These are phyloP conservation scores for Aotearoamyces nothofagi DNA, from an alignment of 2,329 filamentous ascomycete species.

Conservation along the genomic window DNA sequence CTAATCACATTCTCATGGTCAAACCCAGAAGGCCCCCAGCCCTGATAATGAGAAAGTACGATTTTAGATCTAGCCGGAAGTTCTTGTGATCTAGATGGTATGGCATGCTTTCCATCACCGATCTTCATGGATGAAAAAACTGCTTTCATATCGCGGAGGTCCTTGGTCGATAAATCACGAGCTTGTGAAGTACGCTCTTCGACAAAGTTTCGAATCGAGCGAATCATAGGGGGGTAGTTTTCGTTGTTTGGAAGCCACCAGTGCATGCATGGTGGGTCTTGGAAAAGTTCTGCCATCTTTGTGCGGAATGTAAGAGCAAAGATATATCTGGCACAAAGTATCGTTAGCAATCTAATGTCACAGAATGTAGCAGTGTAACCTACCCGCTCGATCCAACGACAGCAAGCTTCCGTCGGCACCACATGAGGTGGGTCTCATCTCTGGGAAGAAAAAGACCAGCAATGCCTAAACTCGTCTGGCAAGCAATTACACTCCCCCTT, in stretches of 20 bases:
- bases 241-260: constrained; percentile 90
- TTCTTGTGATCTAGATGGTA: too few species aligned
- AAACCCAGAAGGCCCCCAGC: too few species aligned
- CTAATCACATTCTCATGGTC: too few species aligned
- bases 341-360: constrained; percentile 1
- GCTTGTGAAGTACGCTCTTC: constrained; percentile 55
- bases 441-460: constrained; percentile 67
- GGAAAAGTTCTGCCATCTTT: constrained; percentile 64
- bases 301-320: constrained; percentile 60
- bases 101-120: constrained; percentile 21
- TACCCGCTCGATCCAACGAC: constrained; percentile 67
- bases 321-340: constrained; percentile 51
- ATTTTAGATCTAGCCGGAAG: too few species aligned
- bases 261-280: constrained; percentile 50
- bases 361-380: constrained; percentile 21
- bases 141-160: constrained; percentile 58
- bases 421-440: constrained; percentile 57
- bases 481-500: constrained; percentile 53
- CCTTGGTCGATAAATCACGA: constrained; percentile 42
- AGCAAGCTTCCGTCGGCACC: constrained; percentile 68
- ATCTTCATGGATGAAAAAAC: constrained; percentile 53
- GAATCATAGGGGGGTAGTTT: constrained; percentile 57
- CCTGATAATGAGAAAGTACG: too few species aligned
- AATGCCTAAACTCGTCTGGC: constrained; percentile 64
- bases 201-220: constrained; percentile 65